Base-by-base conservation (phyloP, 441 rosid species). In the Raphanus hybrid region DNA sequence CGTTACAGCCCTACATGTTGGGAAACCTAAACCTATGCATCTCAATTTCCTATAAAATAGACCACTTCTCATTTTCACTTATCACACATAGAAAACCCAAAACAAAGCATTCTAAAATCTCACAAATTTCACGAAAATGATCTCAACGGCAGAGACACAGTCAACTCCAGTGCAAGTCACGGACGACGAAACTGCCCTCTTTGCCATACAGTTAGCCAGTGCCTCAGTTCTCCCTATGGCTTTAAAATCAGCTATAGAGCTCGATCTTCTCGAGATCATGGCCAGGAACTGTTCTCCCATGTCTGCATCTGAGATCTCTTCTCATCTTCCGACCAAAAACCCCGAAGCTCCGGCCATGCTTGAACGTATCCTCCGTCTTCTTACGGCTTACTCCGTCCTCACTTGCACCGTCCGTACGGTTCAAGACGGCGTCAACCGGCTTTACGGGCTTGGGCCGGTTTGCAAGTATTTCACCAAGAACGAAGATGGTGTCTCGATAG, bases 131-230 rank as follows among this genome's bases (percentile, higher is more conserved):
- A 54, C 23, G 59, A 54, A 52, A 54, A 54, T 54, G 59, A 23
- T 23, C 59, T 54, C 59, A 54, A 16, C 59, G 59, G 59, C 9
- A 9, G 23, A 54, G 59, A 54, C 59, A 54, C 23, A 54, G 9
- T 54, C 59, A 54, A 54, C 59, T 54, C 59, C 59, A 54, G 59
- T 54, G 59, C 59, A 54, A 52, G 59, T 54, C 23, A 54, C 4
- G 0, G 59, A 54, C 23, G 20, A 54, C 23, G 59, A 54, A 54
- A 54, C 59, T 54, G 59, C 59, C 23, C 59, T 54, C 23, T 54
- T 54, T 54, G 59, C 59, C 59, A 54, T 54, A 54, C 59, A 54
- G 59, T 54, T 54, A 54, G 59, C 59, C 59, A 54, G 59, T 54
- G 59, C 59, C 59, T 54, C 59, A 3, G 59, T 54, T 15, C 59